Evolutionary conservation across 371 early-diverging fungal species (phyloP), one percentile per base, ranked within the genome.

Genomic region (Neoconidiobolus thromboides): DNA sequence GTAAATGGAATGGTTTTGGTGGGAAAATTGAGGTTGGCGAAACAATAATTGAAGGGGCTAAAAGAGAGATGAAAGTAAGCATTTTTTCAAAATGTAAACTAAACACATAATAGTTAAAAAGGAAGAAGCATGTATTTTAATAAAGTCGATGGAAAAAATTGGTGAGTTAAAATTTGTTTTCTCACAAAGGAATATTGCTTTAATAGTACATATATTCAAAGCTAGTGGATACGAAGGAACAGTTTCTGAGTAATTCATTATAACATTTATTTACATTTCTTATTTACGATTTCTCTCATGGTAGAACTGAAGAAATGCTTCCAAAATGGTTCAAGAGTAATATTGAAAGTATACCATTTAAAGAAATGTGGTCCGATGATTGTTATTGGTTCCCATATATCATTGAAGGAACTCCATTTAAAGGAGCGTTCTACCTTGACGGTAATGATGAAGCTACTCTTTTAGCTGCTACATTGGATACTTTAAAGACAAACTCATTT

Each of bases 1-100:
- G 73, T n/a, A 71, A 70, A 48, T 78, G 66, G 65, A 82, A 81
- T 60, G 80, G 83, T 36, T 83, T 83, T 63, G 83, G 83, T 6
- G 83, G 83, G n/a, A 83, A 83, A 63, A 67, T 76, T 2, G 82
- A 83, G 57, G 47, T 60, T 2, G 75, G 73, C 2, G 83, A 83
- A 60, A 78, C 78, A 0, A 68, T 80, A 26, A 65, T 70, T 40
- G 62, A 74, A 51, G 82, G 74, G 36, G 82, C 83, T 1, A 58
- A 63, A 26, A 73, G 83, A 15, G 83, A 83, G 60, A 63, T 83
- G 2, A 6, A 60, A 44, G 60, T 60, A 51, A 48, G 39, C 48
- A 5, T 37, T 26, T 26, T 26, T 10, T 36, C 7, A 14, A 6
- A 14, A 7, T 39, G 15, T 26, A 3, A 36, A 43, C 14, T 26